Percentiles rank a stretch among this genome's conserved stretches.
These are phyloP conservation scores for Myrica gale DNA, from an alignment of 306 rosid species.

Conservation along the genomic window DNA sequence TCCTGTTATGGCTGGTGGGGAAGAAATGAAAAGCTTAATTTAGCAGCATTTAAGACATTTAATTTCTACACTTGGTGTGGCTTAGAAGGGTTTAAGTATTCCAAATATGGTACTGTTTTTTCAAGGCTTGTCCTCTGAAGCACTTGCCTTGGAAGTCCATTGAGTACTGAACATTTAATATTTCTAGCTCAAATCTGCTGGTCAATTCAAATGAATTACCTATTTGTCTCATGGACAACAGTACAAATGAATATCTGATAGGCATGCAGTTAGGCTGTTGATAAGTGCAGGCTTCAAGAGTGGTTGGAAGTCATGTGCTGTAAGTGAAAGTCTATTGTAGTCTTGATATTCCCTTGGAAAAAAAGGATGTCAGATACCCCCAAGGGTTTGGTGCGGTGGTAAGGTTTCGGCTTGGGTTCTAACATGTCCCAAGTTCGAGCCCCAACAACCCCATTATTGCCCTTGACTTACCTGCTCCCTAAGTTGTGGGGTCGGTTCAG, in stretches of 20 bases:
- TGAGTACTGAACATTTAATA: constrained; percentile 2
- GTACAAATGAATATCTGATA: not conserved
- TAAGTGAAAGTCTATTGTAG: not conserved
- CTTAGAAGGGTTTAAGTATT: constrained; percentile 31
- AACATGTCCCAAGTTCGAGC: too few species aligned
- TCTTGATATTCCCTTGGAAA: not conserved
- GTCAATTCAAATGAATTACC: constrained; percentile 1
- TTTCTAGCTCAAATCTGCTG: not conserved
- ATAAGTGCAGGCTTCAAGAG: constrained; percentile 14
- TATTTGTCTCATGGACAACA: not conserved
- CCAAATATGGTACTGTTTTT: constrained; percentile 2
- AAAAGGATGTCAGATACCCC: not conserved
- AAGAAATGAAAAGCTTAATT: constrained; percentile 11
- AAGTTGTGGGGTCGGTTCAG: too few species aligned
- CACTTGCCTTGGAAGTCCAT: not conserved
- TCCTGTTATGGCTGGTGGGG: constrained; percentile 23
- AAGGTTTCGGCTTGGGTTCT: too few species aligned
- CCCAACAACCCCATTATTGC: too few species aligned
- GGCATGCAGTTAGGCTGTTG: constrained; percentile 3
- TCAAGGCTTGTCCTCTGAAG: constrained; percentile 17
- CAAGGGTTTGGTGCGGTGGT: too few species aligned
- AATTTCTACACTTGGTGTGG: not conserved
- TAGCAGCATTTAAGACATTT: constrained; percentile 18
- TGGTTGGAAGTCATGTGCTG: constrained; percentile 8
- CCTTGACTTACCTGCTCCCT: too few species aligned